Evolutionary conservation across 75 land plant species (phyloP), one percentile per base, ranked within the genome.

Genomic region (Isoetes taiwanensis): DNA sequence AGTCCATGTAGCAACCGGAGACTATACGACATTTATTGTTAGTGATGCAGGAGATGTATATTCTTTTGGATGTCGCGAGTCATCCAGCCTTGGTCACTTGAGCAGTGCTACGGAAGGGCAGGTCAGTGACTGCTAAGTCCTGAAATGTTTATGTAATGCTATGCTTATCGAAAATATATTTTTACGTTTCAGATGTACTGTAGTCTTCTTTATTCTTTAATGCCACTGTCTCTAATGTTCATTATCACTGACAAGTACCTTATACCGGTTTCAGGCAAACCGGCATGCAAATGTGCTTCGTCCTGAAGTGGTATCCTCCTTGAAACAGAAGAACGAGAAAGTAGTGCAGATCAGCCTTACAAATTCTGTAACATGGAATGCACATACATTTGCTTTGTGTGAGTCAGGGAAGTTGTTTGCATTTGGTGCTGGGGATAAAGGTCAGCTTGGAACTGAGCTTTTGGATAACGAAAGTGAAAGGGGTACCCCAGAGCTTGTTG

Each of bases 391-490:
- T 66, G 93, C 93, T 0, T 68, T 86, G 38, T 82, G 86, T 5
- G 84, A 86, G 30, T 72, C 88, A 3, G 84, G 80, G 12, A 77
- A 75, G 67, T 70, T 86, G 6, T 86, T 76, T 54, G 93, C 88
- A 34, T 86, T 83, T 59, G 93, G 93, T 4, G 80, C 93, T 0
- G 88, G 84, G 4, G 93, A 86, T 71, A 80, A 86, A 52, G 93
- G 93, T 11, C 93, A 86, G 81, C 81, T 86, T 1, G 93, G 93
- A 3, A 50, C 73, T 24, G 79, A 75, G 32, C 78, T 86, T 3
- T 50, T 57, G 30, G 83, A 43, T 21, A 57, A 70, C 41, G 80
- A 80, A 54, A 73, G 52, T 12, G 87, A 83, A 54, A 64, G 82
- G 59, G 85, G 77, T 8, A 75, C 43, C 30, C 93, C 93, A 0